Base-by-base conservation (phyloP, 345 rosid species). In the Dipteronia dyeriana region DNA sequence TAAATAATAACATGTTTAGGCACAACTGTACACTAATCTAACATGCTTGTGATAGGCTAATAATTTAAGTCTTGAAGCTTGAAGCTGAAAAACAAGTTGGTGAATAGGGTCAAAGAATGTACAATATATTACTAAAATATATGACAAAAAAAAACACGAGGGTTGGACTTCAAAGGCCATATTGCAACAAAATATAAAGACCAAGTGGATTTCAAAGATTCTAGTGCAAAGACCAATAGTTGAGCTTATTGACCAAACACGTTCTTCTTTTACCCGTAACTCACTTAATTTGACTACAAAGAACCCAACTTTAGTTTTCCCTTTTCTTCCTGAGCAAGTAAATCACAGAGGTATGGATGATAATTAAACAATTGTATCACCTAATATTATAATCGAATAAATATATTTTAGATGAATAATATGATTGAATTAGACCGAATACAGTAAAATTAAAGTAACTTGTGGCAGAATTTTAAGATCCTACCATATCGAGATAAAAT, bases 241-340 rank as follows among this genome's bases (percentile, higher is more conserved):
- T 10, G 16, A 49, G 38, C 13, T 51, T 49, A 13, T 70, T 70
- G 61, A 70, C 73, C 25, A 47, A 5, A 34, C 7, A 13, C 45
- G 45, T 22, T 53, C 70, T 12, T 43, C 69, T 71, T 75, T 82
- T 75, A 75, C 85, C 71, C 77, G 79, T 39, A 82, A 75, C 71
- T 66, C 17, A 10, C 23, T 49, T 6, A 38, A 14, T 5, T 81
- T 67, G 75, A 54, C 75, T 56, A 31, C 6, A n/a, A 19, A n/a
- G 1, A 7, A 1, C 4, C 4, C 6, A 17, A 19, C 23, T 6
- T 17, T 11, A 3, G 16, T 2, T 56, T 19, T 2, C 11, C 61
- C 10, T n/a, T 20, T n/a, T 19, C 61, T 56, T 56, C 2, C 2
- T 3, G 25, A 8, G n/a, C 61, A 56, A n/a, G 61, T 17, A 56